Percentiles rank a stretch among this genome's conserved stretches.
phyloP scores from a whole-genome alignment of 169 alveolate genomes.

The Plasmodium knowlesi region DNA sequence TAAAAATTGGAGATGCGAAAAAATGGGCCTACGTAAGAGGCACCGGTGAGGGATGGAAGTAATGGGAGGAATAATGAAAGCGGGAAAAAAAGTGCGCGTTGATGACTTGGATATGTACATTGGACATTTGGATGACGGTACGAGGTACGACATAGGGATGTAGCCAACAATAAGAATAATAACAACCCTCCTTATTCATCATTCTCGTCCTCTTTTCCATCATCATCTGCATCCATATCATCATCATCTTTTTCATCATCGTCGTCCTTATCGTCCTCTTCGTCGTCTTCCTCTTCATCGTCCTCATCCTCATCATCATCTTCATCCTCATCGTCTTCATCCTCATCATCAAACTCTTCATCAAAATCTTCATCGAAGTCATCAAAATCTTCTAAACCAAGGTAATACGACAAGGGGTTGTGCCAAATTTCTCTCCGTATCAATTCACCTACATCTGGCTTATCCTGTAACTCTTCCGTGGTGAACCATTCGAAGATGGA shows the following conservation, averaged over 20 bases:
- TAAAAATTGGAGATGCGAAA: neutral
- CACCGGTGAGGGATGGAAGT: neutral
- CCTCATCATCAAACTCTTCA: conserved; percentile 79
- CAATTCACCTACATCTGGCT: conserved; percentile 91
- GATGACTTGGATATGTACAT: neutral
- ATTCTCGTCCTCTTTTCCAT: conserved; percentile 1
- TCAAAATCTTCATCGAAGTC: conserved; percentile 85
- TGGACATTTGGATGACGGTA: neutral
- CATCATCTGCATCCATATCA: conserved; percentile 24
- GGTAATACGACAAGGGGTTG: conserved; percentile 90
- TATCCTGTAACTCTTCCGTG: conserved; percentile 84
- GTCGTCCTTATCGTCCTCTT: conserved; percentile 37
- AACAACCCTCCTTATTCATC: neutral
- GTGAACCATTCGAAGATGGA: conserved; percentile 87
- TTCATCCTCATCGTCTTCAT: conserved; percentile 72
- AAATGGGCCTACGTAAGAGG: neutral
- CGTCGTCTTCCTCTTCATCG: conserved; percentile 24
- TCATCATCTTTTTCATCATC: conserved; percentile 43
- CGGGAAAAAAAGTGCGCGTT: neutral
- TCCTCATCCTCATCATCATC: conserved; percentile 75
- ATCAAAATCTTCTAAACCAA: conserved; percentile 82
- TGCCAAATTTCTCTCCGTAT: conserved; percentile 93
- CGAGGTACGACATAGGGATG: neutral
- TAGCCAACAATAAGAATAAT: neutral
- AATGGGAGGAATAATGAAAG: neutral